Conservation (phyloP, 2,329 filamentous ascomycete species). For the Pyricularia sp. region DNA sequence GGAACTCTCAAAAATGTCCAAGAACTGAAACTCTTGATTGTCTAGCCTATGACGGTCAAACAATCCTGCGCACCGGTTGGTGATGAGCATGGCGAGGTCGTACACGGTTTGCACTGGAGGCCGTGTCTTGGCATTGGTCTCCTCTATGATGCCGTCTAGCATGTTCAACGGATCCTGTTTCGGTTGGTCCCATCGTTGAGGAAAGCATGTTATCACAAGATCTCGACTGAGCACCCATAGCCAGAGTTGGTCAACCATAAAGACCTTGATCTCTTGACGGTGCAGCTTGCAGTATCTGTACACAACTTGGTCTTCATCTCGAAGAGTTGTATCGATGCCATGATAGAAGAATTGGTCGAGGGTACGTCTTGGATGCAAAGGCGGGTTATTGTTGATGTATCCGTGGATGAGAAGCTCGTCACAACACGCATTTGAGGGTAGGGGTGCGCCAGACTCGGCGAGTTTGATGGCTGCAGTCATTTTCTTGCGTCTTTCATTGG, state of each 20-base stretch:
- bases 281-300: constrained; percentile 40
- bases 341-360: constrained; percentile 60
- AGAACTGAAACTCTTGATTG: constrained; percentile 52
- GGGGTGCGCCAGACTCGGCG: constrained; percentile 21
- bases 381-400: constrained; percentile 34
- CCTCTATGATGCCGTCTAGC: constrained; percentile 52
- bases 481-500: constrained; percentile 38
- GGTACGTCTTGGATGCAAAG: constrained; percentile 50
- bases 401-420: constrained; percentile 38
- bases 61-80: constrained; percentile 47
- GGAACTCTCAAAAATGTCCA: constrained; percentile 58
- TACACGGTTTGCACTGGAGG: constrained; percentile 51
- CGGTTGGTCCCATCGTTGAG: constrained; percentile 49
- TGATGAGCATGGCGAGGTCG: constrained; percentile 53
- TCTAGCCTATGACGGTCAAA: constrained; percentile 50
- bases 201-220: constrained; percentile 50
- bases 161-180: constrained; percentile 55
- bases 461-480: constrained; percentile 43
- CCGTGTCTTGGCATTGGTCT: constrained; percentile 54
- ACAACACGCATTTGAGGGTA: constrained; percentile 18
- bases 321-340: constrained; percentile 48
- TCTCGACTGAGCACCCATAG: constrained; percentile 51
- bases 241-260: constrained; percentile 64
- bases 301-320: constrained; percentile 56
- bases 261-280: constrained; percentile 42